Conservation (phyloP, 2,329 filamentous ascomycete species). For the Botrytis pseudocinerea region DNA sequence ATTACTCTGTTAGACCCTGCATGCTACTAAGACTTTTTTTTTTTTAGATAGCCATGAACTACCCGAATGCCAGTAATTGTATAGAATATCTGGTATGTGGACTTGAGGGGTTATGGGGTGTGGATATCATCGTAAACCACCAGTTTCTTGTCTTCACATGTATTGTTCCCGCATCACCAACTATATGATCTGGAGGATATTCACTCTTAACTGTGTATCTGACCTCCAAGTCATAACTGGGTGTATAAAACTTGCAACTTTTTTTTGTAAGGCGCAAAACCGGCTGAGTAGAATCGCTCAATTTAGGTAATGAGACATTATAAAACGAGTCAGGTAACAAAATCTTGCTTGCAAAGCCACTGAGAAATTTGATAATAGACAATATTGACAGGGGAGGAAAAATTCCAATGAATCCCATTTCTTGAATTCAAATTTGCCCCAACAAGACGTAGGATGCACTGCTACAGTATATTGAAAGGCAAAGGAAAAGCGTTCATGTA, state of each 20-base stretch:
- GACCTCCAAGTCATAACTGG: not conserved
- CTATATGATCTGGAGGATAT: not conserved
- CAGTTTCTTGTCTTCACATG: too few species aligned
- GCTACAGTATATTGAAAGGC: not conserved
- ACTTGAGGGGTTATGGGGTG: not conserved
- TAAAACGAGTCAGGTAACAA: not conserved
- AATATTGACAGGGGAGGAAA: too few species aligned
- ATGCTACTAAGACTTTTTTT: not conserved
- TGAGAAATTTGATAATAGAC: not conserved
- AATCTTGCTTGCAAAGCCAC: not conserved
- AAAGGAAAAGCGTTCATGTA: not conserved
- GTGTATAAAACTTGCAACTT: not conserved
- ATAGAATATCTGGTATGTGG: too few species aligned
- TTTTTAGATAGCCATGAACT: not conserved
- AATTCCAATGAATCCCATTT: not conserved
- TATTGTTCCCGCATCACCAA: not conserved
- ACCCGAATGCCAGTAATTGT: too few species aligned
- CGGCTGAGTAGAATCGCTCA: not conserved
- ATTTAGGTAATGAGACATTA: not conserved
- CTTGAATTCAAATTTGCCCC: not conserved
- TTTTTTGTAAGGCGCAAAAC: not conserved
- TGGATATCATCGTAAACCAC: not conserved
- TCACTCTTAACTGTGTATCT: not conserved
- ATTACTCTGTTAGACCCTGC: too few species aligned
- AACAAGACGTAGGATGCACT: not conserved